Base-by-base conservation (phyloP, 2,329 filamentous ascomycete genomes). In the Cladorrhinum sp. region DNA sequence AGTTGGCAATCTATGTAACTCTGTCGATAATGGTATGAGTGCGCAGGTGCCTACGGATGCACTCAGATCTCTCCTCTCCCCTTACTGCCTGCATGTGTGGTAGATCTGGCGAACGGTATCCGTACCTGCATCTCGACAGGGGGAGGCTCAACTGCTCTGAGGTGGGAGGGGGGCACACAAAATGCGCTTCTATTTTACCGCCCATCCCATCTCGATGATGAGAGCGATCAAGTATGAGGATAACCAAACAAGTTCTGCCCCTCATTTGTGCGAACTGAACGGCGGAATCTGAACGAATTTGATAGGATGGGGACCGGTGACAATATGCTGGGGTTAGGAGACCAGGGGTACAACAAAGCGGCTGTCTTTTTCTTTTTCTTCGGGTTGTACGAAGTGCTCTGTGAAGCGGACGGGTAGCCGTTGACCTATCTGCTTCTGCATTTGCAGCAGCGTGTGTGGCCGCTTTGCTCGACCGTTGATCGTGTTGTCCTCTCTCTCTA, bases 221-320 rank as follows among this genome's bases (percentile, higher is more conserved):
- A 20, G 41, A 45, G 41, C 18, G 41, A 45, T 5, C 16, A 12
- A 20, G 8, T 4, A 22, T 2, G 41, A 45, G 51, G 29, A 9
- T 3, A 24, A 20, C 20, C 52, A 41, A 50, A 50, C 25, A 22
- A 20, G n/a, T 25, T 36, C 8, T 36, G 32, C 7, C 51, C 36
- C 22, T 55, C 32, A 4, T 36, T 23, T 22, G 41, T 45, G 41
- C 13, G 4, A 24, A 57, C 57, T 32, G 53, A 32, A 50, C 62
- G 57, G 55, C 59, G 53, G 29, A 54, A 61, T 61, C 59, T 64
- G 62, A 53, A 23, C 45, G 22, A 13, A 48, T 52, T 12, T 61
- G 56, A 64, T 61, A 60, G 62, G 57, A 36, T 45, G 50, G 54
- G 9, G 18, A n/a, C 36, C 48, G n/a, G 41, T 45, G 41, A 4